Evolutionary conservation across 768 basidiomycete species (phyloP), one percentile per base, ranked within the genome.

Genomic region (Strobilomyces confusus): DNA sequence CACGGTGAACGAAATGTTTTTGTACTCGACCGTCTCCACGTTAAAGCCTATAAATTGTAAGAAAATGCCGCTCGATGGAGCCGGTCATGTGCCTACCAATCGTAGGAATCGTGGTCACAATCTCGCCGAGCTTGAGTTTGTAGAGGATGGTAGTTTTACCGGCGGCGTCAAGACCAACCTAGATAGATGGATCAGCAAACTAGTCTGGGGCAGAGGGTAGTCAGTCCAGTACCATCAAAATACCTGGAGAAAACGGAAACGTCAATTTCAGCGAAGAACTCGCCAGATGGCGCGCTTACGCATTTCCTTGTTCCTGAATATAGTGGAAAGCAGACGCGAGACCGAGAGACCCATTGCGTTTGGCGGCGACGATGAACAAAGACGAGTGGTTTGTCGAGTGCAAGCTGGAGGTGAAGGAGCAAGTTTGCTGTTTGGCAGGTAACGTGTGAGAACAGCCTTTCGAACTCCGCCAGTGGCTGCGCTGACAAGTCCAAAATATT

Each of bases 301-400:
- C 95, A 99, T 98, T 78, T 99, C 95, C 84, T 88, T 95, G 82
- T 97, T 98, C 75, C 94, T 95, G 66, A 98, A 94, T 69, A 99
- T 81, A 71, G 82, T 82, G 46, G 82, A 79, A 66, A 98, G 82
- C 44, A 94, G 72, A 62, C 76, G 76, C 62, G 89, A 92, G 57
- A 92, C 73, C 14, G 81, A 80, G 56, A 92, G 75, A 83, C 89
- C 89, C 89, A 92, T 92, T 71, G 63, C 74, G 75, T 67, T 49
- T 56, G 64, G 59, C 61, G 65, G 66, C 60, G 60, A 64, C 65
- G 64, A 60, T 58, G 60, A 67, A 62, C 60, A 69, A 58, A 32
- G 70, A 66, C 42, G 48, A 58, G 55, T 48, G 52, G 54, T 63
- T 57, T 57, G 60, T 64, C 53, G 62, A 63, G 66, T 62, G 68